These are phyloP conservation scores for Mycosarcoma maydis DNA, from an alignment of 1,284 basidiomycete species.

Conservation along the genomic window DNA sequence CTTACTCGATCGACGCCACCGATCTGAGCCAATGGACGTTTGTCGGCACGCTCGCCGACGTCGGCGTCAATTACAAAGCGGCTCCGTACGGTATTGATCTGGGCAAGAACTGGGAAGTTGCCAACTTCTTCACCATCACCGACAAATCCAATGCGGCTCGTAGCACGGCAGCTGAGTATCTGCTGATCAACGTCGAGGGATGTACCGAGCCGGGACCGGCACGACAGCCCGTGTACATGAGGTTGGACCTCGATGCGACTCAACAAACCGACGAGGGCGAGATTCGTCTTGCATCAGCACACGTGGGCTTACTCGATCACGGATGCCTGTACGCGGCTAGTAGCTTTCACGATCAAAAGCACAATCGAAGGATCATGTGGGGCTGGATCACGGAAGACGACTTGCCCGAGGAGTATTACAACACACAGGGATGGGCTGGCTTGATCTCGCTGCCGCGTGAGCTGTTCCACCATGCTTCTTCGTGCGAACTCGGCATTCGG, in stretches of 20 bases:
- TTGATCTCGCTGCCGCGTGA: slow-evolving; percentile 50
- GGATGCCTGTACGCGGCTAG: slow-evolving; percentile 55
- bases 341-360: slow-evolving; percentile 42
- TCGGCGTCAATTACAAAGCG: slow-evolving; percentile 36
- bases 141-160: background rate
- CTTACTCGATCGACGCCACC: slow-evolving; percentile 37
- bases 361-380: slow-evolving; percentile 49
- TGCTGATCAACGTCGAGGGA: slow-evolving; percentile 52
- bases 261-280: background rate
- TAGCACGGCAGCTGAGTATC: slow-evolving; percentile 22
- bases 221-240: slow-evolving; percentile 39
- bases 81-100: slow-evolving; percentile 44
- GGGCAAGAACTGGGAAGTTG: slow-evolving; percentile 57
- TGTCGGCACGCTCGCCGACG: slow-evolving; percentile 39
- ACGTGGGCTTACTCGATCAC: slow-evolving; percentile 43
- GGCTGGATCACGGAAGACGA: slow-evolving; percentile 59
- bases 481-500: slow-evolving; percentile 30
- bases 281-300: slow-evolving; percentile 21
- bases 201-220: slow-evolving; percentile 29
- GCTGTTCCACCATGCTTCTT: slow-evolving; percentile 37
- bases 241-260: slow-evolving; percentile 9
- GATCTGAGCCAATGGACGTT: slow-evolving; percentile 47
- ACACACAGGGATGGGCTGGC: slow-evolving; percentile 54
- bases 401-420: slow-evolving; percentile 37
- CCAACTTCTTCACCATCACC: slow-evolving; percentile 46